Evolutionary conservation across 176 grass and related monocot species (phyloP).

Genomic region (Saccharum officinarum): DNA sequence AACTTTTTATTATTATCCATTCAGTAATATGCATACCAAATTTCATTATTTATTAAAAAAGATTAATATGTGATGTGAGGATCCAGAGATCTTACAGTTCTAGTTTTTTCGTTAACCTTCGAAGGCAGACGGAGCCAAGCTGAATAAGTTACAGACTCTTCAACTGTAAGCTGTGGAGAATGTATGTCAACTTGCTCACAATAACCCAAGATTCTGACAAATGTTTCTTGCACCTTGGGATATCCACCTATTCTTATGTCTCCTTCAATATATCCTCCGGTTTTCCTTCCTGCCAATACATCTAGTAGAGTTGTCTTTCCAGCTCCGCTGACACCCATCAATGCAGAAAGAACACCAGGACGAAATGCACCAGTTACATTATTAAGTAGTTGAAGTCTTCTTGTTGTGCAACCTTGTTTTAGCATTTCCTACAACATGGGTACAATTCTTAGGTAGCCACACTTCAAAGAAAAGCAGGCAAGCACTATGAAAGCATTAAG

Average conservation of each 20-base stretch:
- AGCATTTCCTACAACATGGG: conserved; percentile 12
- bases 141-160: conserved; percentile 60
- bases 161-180: conserved; percentile 61
- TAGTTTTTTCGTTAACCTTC: conserved; percentile 38
- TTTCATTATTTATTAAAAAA: not conserved
- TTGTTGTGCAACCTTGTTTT: conserved; percentile 20
- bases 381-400: conserved; percentile 51
- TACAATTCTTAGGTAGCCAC: no score
- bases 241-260: conserved; percentile 60
- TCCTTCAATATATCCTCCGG: conserved; percentile 53
- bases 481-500: not conserved
- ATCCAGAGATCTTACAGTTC: conserved; percentile 25
- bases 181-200: conserved; percentile 60
- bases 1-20: no score
- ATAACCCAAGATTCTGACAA: conserved; percentile 60
- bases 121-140: conserved; percentile 55
- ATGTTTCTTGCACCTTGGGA: conserved; percentile 60
- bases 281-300: conserved; percentile 62
- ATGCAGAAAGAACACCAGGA: conserved; percentile 55
- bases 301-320: conserved; percentile 70
- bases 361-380: conserved; percentile 42
- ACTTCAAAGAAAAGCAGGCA: not conserved
- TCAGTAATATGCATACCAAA: not conserved
- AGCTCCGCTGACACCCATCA: conserved; percentile 61
- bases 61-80: not conserved